Evolutionary conservation across 208 protist species (phyloP), one percentile per base, ranked within the genome.

Genomic region (Trypanosoma caninum): DNA sequence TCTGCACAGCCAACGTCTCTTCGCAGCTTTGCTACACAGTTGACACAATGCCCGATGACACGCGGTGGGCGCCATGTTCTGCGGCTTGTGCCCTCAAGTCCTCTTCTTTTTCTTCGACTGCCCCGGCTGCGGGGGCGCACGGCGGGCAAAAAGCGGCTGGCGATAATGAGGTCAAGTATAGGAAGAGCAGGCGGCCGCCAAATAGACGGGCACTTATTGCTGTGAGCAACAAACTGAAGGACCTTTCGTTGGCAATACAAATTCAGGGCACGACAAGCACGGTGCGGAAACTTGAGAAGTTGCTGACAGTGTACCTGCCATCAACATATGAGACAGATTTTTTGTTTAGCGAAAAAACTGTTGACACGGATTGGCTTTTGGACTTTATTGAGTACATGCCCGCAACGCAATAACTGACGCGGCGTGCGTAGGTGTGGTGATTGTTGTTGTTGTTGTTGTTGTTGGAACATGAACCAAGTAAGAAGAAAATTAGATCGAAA

Each of bases 311-410:
- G n/a, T n/a, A 57, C 23, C n/a, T 72, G n/a, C 65, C 65, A 9
- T 46, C 65, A 25, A 47, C 33, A 7, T 65, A 72, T 58, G 65
- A 72, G 25, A 65, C 65, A 4, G 65, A 72, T 35, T 13, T 47
- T 34, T 59, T 72, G 22, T 72, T 72, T 59, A 20, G 9, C n/a
- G 50, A 64, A 16, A 22, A 34, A 1, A 48, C 57, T 11, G 42
- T 72, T 34, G 22, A 60, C 41, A 65, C 57, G 2, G 58, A 60
- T 3, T 72, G 65, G 65, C 41, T 72, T 6, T 14, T 72, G 23
- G 31, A 50, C 7, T 57, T 72, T 54, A 25, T 72, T 31, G 51
- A 72, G 33, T 16, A 44, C 23, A 72, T 54, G 41, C 50, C 55
- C 40, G 65, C 65, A 30, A 31, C 65, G 25, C 30, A 31, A 22